phyloP scores from a whole-genome alignment of 1,284 basidiomycete species.

The Gomphus sp. region DNA sequence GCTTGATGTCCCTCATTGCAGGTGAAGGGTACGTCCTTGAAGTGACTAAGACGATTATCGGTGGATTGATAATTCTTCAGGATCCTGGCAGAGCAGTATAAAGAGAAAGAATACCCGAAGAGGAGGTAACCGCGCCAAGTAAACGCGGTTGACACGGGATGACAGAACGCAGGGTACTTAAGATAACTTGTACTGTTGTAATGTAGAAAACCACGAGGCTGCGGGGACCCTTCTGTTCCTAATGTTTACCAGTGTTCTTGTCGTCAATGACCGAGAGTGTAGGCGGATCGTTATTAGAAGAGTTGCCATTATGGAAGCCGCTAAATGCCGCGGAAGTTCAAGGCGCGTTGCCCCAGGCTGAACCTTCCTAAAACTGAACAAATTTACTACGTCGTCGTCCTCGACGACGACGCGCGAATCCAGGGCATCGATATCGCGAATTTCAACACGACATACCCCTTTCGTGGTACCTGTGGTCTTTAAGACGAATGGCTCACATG shows the following conservation, averaged over 20 bases:
- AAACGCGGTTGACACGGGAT: neutral
- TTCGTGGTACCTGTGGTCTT: constrained; percentile 3
- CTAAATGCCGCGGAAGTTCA: constrained; percentile 6
- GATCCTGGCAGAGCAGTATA: constrained; percentile 8
- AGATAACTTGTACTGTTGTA: neutral
- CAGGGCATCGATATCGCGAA: constrained; percentile 6
- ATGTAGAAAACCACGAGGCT: constrained; percentile 1
- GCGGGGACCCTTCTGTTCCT: neutral
- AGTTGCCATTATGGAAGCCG: neutral
- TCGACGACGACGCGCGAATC: constrained; percentile 3
- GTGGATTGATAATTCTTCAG: neutral
- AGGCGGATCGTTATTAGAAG: neutral
- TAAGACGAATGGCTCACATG: constrained; percentile 4
- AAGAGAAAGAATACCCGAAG: constrained; percentile 10
- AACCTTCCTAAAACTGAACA: constrained; percentile 4
- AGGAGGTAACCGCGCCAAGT: constrained; percentile 1
- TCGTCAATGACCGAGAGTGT: neutral
- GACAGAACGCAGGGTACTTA: neutral
- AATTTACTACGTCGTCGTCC: neutral
- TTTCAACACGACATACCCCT: constrained; percentile 5
- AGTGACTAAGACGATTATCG: neutral
- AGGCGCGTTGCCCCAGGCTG: constrained; percentile 7
- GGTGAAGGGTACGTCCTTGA: constrained; percentile 53
- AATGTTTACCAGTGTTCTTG: neutral
- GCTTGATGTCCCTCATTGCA: constrained; percentile 55